Evolutionary conservation across 2,329 filamentous ascomycete species (phyloP).

Genomic region (Aspergillus glaucus): DNA sequence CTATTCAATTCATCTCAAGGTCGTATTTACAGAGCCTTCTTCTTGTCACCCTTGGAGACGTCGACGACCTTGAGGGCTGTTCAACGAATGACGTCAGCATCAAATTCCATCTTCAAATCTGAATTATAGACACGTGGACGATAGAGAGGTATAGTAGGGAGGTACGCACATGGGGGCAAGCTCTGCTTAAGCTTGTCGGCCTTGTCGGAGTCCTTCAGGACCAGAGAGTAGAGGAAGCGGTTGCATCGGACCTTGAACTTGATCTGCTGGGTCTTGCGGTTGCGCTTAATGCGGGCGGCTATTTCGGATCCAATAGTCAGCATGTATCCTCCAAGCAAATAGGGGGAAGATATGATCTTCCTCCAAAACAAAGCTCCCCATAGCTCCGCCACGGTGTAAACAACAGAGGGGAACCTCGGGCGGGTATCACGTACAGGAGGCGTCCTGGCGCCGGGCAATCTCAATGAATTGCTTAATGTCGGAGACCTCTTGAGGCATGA

Average conservation of each 20-base stretch:
- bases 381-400: slow-evolving; percentile 1
- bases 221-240: slow-evolving; percentile 92
- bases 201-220: slow-evolving; percentile 98
- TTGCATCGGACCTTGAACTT: slow-evolving; percentile 99
- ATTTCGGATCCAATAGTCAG: slow-evolving; percentile 3
- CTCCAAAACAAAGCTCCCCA: background rate
- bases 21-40: slow-evolving; percentile 39
- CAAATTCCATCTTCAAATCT: background rate
- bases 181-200: slow-evolving; percentile 99
- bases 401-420: slow-evolving; percentile 7
- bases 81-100: slow-evolving; percentile 15
- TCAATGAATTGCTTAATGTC: slow-evolving; percentile 99
- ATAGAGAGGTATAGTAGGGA: background rate
- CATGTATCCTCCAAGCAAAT: background rate
- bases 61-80: slow-evolving; percentile 41
- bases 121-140: background rate
- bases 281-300: slow-evolving; percentile 96
- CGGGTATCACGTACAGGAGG: slow-evolving; percentile 74
- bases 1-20: slow-evolving; percentile 19
- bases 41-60: slow-evolving; percentile 40
- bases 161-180: slow-evolving; percentile 82
- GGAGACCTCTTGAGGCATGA: slow-evolving; percentile 95
- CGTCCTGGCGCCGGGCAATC: slow-evolving; percentile 99
- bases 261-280: slow-evolving; percentile 80
- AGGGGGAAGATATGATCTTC: background rate